Base-by-base conservation (phyloP, 768 basidiomycete species). In the Lentinus tigrinus region DNA sequence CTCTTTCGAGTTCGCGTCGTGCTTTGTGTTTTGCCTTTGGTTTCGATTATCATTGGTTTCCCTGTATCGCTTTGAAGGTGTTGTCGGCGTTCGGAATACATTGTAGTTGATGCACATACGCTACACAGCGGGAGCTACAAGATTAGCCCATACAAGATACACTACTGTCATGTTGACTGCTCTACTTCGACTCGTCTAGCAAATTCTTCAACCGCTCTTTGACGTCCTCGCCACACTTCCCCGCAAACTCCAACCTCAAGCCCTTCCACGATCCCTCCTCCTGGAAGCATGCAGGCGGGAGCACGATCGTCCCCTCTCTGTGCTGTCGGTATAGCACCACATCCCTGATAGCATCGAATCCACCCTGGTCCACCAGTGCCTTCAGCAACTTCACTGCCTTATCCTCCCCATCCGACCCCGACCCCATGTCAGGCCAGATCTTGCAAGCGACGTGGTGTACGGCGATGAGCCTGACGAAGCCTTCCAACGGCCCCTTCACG, bases 361-460 rank as follows among this genome's bases (percentile, higher is more conserved):
- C 71, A 0, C 85, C 86, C 64, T 83, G 84, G 16, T 66, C 71
- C 0, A 85, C 71, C 13, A 91, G 70, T 16, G 76, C 77, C 63
- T 73, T 75, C 57, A 90, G 66, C 55, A 91, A 65, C 62, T 77
- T 82, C 53, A 46, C 51, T 21, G 70, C 70, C 38, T 62, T 65
- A 56, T 71, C 73, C 58, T 80, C 74, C 60, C 21, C 46, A 14
- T 27, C 53, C 2, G 62, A 66, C n/a, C 63, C 53, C 2, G 62
- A 66, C n/a, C 63, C 64, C 39, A 88, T 65, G 67, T 91, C 89
- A 3, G 75, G 78, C 92, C 92, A 93, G 26, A 93, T 81, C 63
- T 78, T 85, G 48, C 79, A 79, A 11, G 93, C 85, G 23, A 95
- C 70, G 66, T 95, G 93, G 66, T 95, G 92, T 14, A 93, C 65